A percentile compares a stretch with the other conserved stretches of the same genome.
phyloP scores from a whole-genome alignment of 495 filamentous ascomycete species.

The Aspergillus hancockii region DNA sequence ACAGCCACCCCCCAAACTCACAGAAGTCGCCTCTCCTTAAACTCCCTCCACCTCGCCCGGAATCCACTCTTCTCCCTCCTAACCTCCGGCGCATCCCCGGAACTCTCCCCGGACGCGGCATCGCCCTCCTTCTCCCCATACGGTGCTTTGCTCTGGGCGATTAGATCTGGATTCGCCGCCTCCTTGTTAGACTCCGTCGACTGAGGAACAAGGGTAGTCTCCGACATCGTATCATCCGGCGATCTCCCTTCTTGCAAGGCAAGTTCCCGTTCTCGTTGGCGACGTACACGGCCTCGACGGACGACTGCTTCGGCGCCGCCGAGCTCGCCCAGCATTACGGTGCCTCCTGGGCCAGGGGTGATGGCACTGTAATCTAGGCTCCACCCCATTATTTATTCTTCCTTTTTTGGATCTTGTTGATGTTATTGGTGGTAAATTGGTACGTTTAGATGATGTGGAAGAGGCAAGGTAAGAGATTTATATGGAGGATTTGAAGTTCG shows the following conservation, averaged over 20 bases:
- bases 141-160: not conserved
- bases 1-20: no score
- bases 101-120: no score
- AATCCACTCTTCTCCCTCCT: not conserved
- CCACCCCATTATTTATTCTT: conserved; percentile 3
- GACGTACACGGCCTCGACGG: conserved; percentile 8
- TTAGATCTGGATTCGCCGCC: not conserved
- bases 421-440: not conserved
- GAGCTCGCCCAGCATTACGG: conserved; percentile 14
- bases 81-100: not conserved
- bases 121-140: not conserved
- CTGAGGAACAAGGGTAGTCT: not conserved
- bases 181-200: not conserved
- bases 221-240: not conserved
- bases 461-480: no score
- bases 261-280: not conserved
- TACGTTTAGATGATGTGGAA: not conserved
- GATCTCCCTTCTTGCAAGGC: not conserved
- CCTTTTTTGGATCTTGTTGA: not conserved
- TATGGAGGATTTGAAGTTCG: not conserved
- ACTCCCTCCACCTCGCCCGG: not conserved
- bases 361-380: conserved; percentile 5
- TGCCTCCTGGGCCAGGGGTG: conserved; percentile 15
- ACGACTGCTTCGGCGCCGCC: conserved; percentile 14
- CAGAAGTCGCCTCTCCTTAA: not conserved